Evolutionary conservation across 768 basidiomycete species (phyloP).

Genomic region (Mycena sanguinolenta): DNA sequence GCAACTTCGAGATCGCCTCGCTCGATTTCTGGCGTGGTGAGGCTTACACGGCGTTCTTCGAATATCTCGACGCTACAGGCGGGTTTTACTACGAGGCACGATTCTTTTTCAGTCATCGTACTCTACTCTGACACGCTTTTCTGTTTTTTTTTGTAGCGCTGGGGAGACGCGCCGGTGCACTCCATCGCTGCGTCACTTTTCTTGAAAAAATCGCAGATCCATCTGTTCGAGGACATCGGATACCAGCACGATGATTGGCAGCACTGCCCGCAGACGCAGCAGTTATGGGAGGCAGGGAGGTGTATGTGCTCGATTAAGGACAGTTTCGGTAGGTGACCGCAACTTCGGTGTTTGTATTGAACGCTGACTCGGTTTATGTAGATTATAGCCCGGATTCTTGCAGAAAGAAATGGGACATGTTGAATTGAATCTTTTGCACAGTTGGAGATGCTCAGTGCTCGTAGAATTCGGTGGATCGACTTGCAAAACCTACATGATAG

Average conservation of each 20-base stretch:
- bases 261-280: conserved; percentile 69
- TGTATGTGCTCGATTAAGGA: conserved; percentile 73
- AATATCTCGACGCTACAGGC: conserved; percentile 72
- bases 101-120: not conserved
- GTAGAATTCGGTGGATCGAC: no score
- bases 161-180: conserved; percentile 92
- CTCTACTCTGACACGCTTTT: not conserved
- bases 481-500: no score
- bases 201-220: conserved; percentile 75
- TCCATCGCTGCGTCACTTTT: conserved; percentile 85
- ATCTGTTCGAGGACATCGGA: conserved; percentile 88
- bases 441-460: no score
- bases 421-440: no score
- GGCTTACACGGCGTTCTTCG: conserved; percentile 77
- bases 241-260: conserved; percentile 85
- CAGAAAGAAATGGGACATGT: not conserved
- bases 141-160: conserved; percentile 58
- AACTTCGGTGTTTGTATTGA: not conserved
- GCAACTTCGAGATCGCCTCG: conserved; percentile 79
- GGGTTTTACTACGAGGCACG: conserved; percentile 77
- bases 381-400: not conserved
- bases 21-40: conserved; percentile 78
- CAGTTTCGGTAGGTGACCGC: conserved; percentile 76
- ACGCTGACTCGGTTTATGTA: not conserved
- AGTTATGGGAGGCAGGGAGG: conserved; percentile 63